A percentile compares a stretch with the other conserved stretches of the same genome.
These are phyloP conservation scores for Petrea volubilis DNA, from an alignment of 257 asterid species.

Conservation along the genomic window DNA sequence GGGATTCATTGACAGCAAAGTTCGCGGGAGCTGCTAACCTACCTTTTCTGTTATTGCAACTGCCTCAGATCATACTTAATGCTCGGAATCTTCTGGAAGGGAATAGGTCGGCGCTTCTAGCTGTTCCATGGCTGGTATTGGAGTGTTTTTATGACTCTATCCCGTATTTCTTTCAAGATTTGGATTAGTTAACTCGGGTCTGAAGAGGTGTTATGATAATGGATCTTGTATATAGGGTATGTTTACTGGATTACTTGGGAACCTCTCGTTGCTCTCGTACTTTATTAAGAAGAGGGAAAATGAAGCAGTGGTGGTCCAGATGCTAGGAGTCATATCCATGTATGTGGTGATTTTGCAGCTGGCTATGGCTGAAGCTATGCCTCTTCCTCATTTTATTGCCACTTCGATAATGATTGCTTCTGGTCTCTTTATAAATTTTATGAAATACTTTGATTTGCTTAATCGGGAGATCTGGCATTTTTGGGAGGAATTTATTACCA, in stretches of 20 bases:
- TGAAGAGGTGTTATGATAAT: background rate
- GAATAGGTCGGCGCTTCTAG: slow-evolving; percentile 63
- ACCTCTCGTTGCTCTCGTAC: slow-evolving; percentile 69
- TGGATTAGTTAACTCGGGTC: background rate
- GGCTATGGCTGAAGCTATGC: slow-evolving; percentile 85
- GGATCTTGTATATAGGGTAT: slow-evolving; percentile 52
- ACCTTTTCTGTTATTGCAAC: slow-evolving; percentile 72
- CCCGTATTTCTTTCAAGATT: background rate
- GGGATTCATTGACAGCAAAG: slow-evolving; percentile 74
- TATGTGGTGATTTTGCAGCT: slow-evolving; percentile 69
- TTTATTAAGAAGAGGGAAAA: slow-evolving; percentile 72
- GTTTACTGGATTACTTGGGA: slow-evolving; percentile 86
- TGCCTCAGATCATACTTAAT: slow-evolving; percentile 79
- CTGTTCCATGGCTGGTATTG: slow-evolving; percentile 85
- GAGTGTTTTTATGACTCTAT: slow-evolving; percentile 9
- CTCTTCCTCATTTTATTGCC: slow-evolving; percentile 64
- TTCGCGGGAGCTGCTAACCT: slow-evolving; percentile 82
- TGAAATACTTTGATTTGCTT: slow-evolving; percentile 61
- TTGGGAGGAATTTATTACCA: slow-evolving; percentile 82
- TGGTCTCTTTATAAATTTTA: slow-evolving; percentile 63
- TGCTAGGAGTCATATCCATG: slow-evolving; percentile 66
- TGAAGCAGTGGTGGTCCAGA: slow-evolving; percentile 72
- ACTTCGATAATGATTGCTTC: slow-evolving; percentile 60
- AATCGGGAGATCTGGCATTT: slow-evolving; percentile 57
- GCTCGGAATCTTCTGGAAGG: slow-evolving; percentile 68